Conservation (phyloP, 257 asterid species). For the Echites panduratus region DNA sequence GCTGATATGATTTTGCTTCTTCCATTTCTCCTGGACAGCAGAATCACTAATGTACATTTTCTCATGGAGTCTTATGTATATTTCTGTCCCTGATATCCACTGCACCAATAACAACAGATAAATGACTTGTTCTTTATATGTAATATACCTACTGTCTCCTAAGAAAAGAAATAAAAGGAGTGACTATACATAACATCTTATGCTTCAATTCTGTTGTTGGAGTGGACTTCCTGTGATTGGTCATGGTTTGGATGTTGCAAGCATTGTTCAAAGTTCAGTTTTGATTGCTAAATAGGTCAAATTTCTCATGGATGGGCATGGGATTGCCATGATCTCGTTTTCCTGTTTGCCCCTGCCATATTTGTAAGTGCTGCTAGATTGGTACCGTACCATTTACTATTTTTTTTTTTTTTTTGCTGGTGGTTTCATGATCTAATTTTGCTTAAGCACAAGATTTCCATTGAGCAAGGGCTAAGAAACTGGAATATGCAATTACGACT, state of each 20-base stretch:
- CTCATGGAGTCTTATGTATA: conserved; percentile 6
- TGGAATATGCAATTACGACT: background rate
- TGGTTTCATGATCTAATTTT: background rate
- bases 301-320: background rate
- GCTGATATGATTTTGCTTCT: background rate
- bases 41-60: conserved; percentile 1
- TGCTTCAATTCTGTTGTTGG: background rate
- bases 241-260: background rate
- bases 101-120: background rate
- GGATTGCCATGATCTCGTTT: background rate
- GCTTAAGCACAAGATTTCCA: background rate
- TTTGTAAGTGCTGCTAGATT: background rate
- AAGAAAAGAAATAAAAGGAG: conserved; percentile 4
- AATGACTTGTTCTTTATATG: background rate
- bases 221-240: background rate
- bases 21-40: background rate
- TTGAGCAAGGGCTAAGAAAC: background rate
- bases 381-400: background rate
- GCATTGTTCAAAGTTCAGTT: background rate
- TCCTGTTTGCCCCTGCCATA: background rate
- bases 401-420: background rate
- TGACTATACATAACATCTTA: background rate
- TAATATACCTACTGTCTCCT: conserved; percentile 1
- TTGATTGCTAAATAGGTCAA: background rate
- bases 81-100: background rate